Conservation (phyloP, 108 stramenopile species). For the Pseudonitzschia multiseries region DNA sequence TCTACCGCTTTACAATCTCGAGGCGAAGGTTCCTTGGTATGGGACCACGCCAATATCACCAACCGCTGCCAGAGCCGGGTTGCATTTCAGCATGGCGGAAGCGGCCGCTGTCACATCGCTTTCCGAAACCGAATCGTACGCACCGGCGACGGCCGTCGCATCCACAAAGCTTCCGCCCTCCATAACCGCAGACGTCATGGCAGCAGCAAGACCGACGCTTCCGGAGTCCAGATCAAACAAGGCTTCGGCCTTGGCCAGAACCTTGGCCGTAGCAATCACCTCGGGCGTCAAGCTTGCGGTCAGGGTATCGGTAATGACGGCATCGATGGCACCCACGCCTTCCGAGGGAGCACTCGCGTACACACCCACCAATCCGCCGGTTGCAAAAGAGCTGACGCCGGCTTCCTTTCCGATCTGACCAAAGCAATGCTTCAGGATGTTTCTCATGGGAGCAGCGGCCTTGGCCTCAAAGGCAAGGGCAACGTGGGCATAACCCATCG, state of each 20-base stretch:
- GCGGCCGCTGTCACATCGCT: slow-evolving; percentile 58
- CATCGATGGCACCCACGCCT: slow-evolving; percentile 47
- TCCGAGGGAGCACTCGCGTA: slow-evolving; percentile 63
- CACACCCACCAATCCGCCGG: slow-evolving; percentile 74
- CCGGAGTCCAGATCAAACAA: slow-evolving; percentile 71
- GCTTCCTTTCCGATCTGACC: slow-evolving; percentile 43
- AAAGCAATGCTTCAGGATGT: slow-evolving; percentile 71
- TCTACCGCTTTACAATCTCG: slow-evolving; percentile 20
- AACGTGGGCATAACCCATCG: slow-evolving; percentile 74
- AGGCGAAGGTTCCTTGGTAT: slow-evolving; percentile 72
- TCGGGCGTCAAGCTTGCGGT: slow-evolving; percentile 50
- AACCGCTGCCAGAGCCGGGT: slow-evolving; percentile 76
- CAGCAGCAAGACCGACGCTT: slow-evolving; percentile 68
- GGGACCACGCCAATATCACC: slow-evolving; percentile 79
- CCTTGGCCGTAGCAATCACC: slow-evolving; percentile 65
- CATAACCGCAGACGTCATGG: slow-evolving; percentile 80
- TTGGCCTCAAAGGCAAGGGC: slow-evolving; percentile 75
- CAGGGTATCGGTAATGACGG: slow-evolving; percentile 56
- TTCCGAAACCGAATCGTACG: slow-evolving; percentile 68
- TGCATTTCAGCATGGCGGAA: slow-evolving; percentile 65
- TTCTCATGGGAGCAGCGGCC: slow-evolving; percentile 49
- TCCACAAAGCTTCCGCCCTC: slow-evolving; percentile 61
- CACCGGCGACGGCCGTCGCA: slow-evolving; percentile 51
- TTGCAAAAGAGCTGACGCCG: slow-evolving; percentile 54
- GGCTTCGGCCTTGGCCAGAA: slow-evolving; percentile 77